Evolutionary conservation across 768 basidiomycete species (phyloP), one percentile per base, ranked within the genome.

Genomic region (Boletus rubropictus): DNA sequence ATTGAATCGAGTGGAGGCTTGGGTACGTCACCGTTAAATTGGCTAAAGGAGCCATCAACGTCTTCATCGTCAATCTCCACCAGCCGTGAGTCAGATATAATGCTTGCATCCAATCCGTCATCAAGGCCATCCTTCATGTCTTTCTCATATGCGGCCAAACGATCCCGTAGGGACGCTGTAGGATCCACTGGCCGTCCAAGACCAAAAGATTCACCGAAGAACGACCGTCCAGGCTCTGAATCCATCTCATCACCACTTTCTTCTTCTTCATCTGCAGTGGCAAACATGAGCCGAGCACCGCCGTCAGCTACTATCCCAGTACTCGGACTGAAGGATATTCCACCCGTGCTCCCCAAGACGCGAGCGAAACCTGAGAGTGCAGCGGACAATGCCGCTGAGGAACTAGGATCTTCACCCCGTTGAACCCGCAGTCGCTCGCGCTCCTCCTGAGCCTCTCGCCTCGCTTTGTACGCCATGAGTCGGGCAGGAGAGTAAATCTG

Each of bases 401-500:
- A 6, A 27, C 36, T 55, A 21, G 51, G 32, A 34, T 71, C 67
- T 42, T 72, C 70, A 4, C 66, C 65, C 17, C 68, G 68, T 39
- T 69, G 67, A 27, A 52, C 40, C 33, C 71, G 62, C 42, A 67
- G 40, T 29, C 73, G 70, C 11, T 76, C 74, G 12, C 74, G 68
- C 24, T 72, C 72, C 42, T 80, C 79, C 49, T 72, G 68, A 9
- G 79, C 80, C 55, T 84, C 82, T 55, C 73, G 68, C 48, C 82
- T 73, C 12, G 80, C 76, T 47, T 76, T 77, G 72, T 78, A 87
- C 7, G 82, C 74, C 64, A 75, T 68, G 43, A 87, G 57, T 36
- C 88, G 79, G 44, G 72, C 78, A 49, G 75, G 68, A 2, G 86
- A 69, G 64, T 89, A 93, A 15, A 96, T 75, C 56, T 88, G 82